Evolutionary conservation across 2,329 filamentous ascomycete species (phyloP).

Genomic region (Mycosphaerella sp.): DNA sequence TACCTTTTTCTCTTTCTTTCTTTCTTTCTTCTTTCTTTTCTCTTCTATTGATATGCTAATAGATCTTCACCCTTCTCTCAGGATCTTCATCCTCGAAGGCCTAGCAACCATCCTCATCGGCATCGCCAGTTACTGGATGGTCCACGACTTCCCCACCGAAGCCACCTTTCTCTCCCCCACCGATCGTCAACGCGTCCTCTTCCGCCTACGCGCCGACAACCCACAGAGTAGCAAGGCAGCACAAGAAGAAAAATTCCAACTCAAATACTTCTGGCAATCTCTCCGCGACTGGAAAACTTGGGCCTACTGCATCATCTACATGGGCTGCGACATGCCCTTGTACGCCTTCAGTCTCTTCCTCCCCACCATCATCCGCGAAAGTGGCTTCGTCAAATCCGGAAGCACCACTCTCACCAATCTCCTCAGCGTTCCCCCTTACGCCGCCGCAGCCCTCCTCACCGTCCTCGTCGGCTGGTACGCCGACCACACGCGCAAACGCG

Average conservation of each 20-base stretch:
- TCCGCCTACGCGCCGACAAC: constrained; percentile 62
- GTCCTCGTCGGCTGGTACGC: constrained; percentile 66
- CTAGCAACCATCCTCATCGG: constrained; percentile 63
- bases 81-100: constrained; percentile 46
- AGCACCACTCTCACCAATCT: constrained; percentile 58
- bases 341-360: constrained; percentile 74
- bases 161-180: constrained; percentile 58
- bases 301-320: constrained; percentile 66
- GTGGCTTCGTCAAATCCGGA: constrained; percentile 44
- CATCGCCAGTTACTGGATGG: constrained; percentile 64
- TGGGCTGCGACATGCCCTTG: constrained; percentile 65
- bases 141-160: constrained; percentile 74
- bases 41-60: constrained; percentile 1
- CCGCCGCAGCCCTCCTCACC: constrained; percentile 61
- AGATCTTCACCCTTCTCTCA: background rate
- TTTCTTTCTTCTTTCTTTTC: background rate
- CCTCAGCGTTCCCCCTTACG: constrained; percentile 70
- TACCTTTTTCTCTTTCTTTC: constrained; percentile 13
- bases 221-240: constrained; percentile 56
- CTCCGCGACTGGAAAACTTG: constrained; percentile 82
- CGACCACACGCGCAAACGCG: constrained; percentile 65
- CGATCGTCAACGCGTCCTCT: constrained; percentile 66
- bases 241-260: constrained; percentile 67
- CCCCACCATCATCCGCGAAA: constrained; percentile 65
- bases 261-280: constrained; percentile 63